These are phyloP conservation scores for Pelargonium myrrhifolium DNA, from an alignment of 441 rosid species.

Conservation along the genomic window DNA sequence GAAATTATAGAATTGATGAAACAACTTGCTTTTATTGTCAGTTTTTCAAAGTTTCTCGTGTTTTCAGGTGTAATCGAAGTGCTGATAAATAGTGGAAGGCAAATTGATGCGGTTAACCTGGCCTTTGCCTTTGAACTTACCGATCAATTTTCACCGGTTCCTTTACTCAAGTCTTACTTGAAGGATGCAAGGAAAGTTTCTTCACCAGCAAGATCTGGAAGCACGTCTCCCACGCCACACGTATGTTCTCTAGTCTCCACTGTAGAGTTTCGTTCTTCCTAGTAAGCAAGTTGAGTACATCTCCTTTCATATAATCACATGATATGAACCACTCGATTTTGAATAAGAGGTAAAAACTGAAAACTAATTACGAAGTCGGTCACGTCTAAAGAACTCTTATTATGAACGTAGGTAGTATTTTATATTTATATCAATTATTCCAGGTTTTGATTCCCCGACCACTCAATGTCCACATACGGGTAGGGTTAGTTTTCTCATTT, in stretches of 20 bases:
- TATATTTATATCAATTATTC: too few species aligned
- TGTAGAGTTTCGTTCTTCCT: background rate
- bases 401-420: too few species aligned
- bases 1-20: background rate
- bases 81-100: slow-evolving; percentile 76
- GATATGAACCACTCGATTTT: too few species aligned
- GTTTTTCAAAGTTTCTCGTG: slow-evolving; percentile 1
- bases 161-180: slow-evolving; percentile 70
- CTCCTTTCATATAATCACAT: background rate
- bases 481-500: too few species aligned
- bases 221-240: slow-evolving; percentile 51
- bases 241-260: slow-evolving; percentile 25
- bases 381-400: too few species aligned
- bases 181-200: slow-evolving; percentile 67
- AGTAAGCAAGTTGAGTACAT: background rate
- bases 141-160: slow-evolving; percentile 64
- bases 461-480: too few species aligned
- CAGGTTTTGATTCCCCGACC: too few species aligned
- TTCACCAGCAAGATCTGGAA: slow-evolving; percentile 55
- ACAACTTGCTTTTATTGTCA: background rate
- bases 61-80: slow-evolving; percentile 73
- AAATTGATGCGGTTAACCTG: slow-evolving; percentile 92
- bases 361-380: too few species aligned
- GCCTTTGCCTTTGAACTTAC: slow-evolving; percentile 94
- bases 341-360: too few species aligned